phyloP scores from a whole-genome alignment of 495 filamentous ascomycete species.

The Aspergillus panamensis region DNA sequence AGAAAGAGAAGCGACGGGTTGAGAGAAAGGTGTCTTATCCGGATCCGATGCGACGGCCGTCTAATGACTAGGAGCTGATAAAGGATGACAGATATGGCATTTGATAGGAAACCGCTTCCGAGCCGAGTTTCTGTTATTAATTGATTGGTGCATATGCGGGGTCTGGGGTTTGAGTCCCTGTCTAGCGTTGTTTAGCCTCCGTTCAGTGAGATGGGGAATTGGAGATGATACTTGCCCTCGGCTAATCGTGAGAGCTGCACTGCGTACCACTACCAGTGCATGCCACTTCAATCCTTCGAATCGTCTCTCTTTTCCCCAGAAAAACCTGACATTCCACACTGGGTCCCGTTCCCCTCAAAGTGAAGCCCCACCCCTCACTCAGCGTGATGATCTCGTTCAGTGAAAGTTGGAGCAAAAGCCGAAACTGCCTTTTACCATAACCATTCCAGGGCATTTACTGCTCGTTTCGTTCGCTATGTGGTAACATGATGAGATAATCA shows the following conservation, averaged over 20 bases:
- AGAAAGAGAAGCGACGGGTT: constrained; percentile 9
- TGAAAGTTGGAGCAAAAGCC: constrained; percentile 26
- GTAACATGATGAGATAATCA: constrained; percentile 45
- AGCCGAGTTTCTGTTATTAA: constrained; percentile 14
- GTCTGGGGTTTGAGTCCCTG: constrained; percentile 3
- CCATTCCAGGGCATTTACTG: constrained; percentile 21
- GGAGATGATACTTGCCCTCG: too few species aligned
- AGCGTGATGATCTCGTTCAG: constrained; percentile 24
- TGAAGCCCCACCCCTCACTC: constrained; percentile 18
- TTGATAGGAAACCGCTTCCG: background rate
- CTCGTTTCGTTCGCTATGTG: constrained; percentile 36
- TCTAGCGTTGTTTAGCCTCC: background rate
- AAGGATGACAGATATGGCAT: background rate
- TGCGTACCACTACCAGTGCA: constrained; percentile 26
- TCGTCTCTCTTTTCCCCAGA: background rate
- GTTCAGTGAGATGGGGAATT: background rate
- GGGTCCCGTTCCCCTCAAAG: constrained; percentile 16
- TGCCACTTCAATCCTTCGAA: constrained; percentile 19
- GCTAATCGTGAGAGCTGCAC: background rate
- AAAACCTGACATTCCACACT: constrained; percentile 9
- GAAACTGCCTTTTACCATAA: constrained; percentile 45
- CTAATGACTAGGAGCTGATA: background rate
- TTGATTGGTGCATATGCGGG: constrained; percentile 1
- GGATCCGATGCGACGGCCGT: constrained; percentile 11
- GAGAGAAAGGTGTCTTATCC: constrained; percentile 7